Base-by-base conservation (phyloP, 139 green algal genomes). In the Auxenochlorella pyrenoidosa region DNA sequence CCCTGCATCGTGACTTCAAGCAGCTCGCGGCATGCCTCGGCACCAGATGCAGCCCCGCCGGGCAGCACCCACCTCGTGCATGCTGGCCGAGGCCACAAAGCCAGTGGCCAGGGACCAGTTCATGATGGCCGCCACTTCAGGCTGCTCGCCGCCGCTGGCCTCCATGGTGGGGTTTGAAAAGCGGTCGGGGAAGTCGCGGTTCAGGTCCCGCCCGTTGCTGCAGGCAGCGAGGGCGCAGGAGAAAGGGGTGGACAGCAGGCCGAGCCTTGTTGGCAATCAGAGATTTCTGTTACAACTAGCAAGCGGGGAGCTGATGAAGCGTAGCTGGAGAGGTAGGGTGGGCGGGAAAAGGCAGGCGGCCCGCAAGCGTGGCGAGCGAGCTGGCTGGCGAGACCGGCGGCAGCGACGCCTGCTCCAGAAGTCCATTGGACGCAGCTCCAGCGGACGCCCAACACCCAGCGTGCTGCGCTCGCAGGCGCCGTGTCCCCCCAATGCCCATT, bases 151-250 rank as follows among this genome's bases (percentile, higher is more conserved):
- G 21, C 93, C 94, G 5, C 65, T 89, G 18, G 87, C 89, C 75
- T 82, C 32, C 82, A 90, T 84, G 66, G 0, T 26, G 36, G 40
- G 2, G 30, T 24, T 58, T 26, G 47, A 40, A 36, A 95, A 89
- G 38, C 92, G 91, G 89, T 99, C 97, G 22, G 97, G 97, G 86
- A 98, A 99, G 91, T 98, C 92, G 41, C 97, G 92, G 86, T 99
- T 99, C 40, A 99, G 89, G 89, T 99, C 97, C 38, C 94, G 78
- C 22, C 73, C 75, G 8, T 75, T 82, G 19, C 90, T 94, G 60
- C 77, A 86, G 41, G 54, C 54, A 24, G 12, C 1, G 32, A n/a
- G 66, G 22, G 5, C 28, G n/a, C 10, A 34, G 32, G 2, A 18
- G 47, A 63, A 24, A 13, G 13, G 54, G 54, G 16, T 22, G 54